Evolutionary conservation across 345 rosid genomes (phyloP).

Genomic region (Brassica carinata): DNA sequence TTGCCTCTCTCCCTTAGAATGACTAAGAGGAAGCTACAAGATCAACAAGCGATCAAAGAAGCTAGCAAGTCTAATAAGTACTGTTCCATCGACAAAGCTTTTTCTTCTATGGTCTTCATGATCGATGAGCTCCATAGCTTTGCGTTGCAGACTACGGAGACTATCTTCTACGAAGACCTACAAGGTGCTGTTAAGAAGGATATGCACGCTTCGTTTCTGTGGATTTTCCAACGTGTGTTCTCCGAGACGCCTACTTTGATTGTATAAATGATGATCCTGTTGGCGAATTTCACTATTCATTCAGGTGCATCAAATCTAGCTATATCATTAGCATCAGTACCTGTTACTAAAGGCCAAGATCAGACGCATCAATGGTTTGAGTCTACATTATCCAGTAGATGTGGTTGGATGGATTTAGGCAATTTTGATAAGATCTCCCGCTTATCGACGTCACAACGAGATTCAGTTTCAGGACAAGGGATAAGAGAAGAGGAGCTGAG

Average conservation of each 20-base stretch:
- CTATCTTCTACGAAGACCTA: slow-evolving; percentile 43
- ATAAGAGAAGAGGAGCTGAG: slow-evolving; percentile 42
- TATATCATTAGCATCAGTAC: background rate
- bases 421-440: slow-evolving; percentile 8
- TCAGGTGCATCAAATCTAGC: slow-evolving; percentile 50
- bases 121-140: slow-evolving; percentile 64
- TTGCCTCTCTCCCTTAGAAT: slow-evolving; percentile 67
- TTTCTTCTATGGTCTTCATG: slow-evolving; percentile 68
- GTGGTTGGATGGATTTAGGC: background rate
- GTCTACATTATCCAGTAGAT: too few relatives aligned
- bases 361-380: background rate
- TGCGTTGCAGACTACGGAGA: slow-evolving; percentile 50
- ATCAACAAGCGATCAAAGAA: slow-evolving; percentile 42
- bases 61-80: slow-evolving; percentile 42
- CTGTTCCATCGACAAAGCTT: slow-evolving; percentile 68
- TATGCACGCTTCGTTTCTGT: slow-evolving; percentile 55
- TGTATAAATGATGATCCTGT: slow-evolving; percentile 67
- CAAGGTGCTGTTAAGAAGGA: slow-evolving; percentile 54
- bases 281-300: slow-evolving; percentile 65
- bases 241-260: slow-evolving; percentile 68
- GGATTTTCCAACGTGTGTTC: slow-evolving; percentile 76
- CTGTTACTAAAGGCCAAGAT: slow-evolving; percentile 3
- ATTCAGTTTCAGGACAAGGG: slow-evolving; percentile 19
- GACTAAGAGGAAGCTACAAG: slow-evolving; percentile 61
- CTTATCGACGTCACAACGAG: background rate